Percentiles rank a stretch among this genome's conserved stretches.
Conservation (phyloP, 176 grass and related monocot species). For the Musa itinerans region DNA sequence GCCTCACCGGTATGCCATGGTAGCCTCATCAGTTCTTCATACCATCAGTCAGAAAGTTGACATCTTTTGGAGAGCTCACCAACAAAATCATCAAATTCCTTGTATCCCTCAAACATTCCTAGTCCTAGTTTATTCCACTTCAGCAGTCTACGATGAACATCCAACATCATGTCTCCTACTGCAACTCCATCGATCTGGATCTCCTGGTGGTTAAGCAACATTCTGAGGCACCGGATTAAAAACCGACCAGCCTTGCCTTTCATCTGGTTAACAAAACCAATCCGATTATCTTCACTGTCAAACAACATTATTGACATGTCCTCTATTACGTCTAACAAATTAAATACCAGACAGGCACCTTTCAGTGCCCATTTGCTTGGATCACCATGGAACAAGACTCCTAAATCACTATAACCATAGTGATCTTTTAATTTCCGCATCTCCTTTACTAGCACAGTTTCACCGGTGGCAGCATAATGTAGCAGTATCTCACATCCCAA, state of each 20-base stretch:
- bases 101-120: conserved; percentile 27
- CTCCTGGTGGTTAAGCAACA: conserved; percentile 24
- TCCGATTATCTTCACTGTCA: conserved; percentile 37
- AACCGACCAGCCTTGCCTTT: conserved; percentile 37
- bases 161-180: conserved; percentile 31
- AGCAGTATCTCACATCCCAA: conserved; percentile 42
- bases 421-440: conserved; percentile 23
- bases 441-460: conserved; percentile 34
- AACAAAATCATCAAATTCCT: conserved; percentile 48
- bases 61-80: background rate
- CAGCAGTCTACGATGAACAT: conserved; percentile 54
- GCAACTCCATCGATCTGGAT: conserved; percentile 15
- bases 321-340: conserved; percentile 50
- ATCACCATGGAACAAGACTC: conserved; percentile 14
- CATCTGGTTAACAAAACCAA: conserved; percentile 48
- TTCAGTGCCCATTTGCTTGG: conserved; percentile 29
- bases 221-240: conserved; percentile 50
- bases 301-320: conserved; percentile 53
- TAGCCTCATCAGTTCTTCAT: background rate
- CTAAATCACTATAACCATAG: conserved; percentile 14
- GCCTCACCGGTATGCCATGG: background rate
- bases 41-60: background rate
- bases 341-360: conserved; percentile 55
- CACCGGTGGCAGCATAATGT: conserved; percentile 42
- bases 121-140: conserved; percentile 39